Evolutionary conservation across 1,139 yeast genomes (phyloP).

Genomic region (Casaregolazyma lundiana): DNA sequence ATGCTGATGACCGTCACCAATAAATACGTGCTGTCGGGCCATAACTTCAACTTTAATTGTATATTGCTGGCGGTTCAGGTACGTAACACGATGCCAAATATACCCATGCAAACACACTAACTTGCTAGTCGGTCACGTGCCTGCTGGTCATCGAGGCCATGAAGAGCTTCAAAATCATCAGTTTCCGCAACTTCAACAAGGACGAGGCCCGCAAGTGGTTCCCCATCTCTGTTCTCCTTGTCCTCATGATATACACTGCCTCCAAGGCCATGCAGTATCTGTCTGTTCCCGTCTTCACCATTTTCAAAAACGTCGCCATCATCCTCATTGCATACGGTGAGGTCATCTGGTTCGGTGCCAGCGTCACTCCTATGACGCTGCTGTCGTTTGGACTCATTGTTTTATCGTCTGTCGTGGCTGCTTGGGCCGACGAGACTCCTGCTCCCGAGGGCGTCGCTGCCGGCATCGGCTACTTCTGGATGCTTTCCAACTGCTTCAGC

Average conservation of each 20-base stretch:
- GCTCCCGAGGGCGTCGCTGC: conserved; percentile 31
- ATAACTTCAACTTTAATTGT: conserved; percentile 82
- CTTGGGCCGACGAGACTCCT: conserved; percentile 67
- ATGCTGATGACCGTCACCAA: conserved; percentile 97
- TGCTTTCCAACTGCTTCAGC: conserved; percentile 88
- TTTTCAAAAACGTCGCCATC: conserved; percentile 94
- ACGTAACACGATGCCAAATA: conserved; percentile 6
- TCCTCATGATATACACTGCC: conserved; percentile 92
- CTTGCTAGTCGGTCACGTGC: conserved; percentile 53
- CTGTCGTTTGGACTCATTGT: conserved; percentile 89
- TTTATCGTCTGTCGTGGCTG: conserved; percentile 86
- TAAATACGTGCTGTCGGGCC: conserved; percentile 84
- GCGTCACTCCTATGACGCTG: conserved; percentile 84
- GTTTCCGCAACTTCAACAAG: conserved; percentile 77
- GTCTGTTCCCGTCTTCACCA: conserved; percentile 93
- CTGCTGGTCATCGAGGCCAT: conserved; percentile 63
- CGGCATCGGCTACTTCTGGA: conserved; percentile 91
- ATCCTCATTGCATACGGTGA: conserved; percentile 97
- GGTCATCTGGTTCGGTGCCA: conserved; percentile 94
- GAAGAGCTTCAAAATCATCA: conserved; percentile 70
- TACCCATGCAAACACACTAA: not conserved
- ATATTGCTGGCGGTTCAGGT: conserved; percentile 55
- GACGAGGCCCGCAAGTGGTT: conserved; percentile 90
- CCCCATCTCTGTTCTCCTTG: conserved; percentile 86
- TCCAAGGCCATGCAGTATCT: conserved; percentile 90